Percentiles rank a stretch among this genome's conserved stretches.
Evolutionary conservation across 441 rosid genomes (phyloP).

Genomic region (Macaranga tanarius): DNA sequence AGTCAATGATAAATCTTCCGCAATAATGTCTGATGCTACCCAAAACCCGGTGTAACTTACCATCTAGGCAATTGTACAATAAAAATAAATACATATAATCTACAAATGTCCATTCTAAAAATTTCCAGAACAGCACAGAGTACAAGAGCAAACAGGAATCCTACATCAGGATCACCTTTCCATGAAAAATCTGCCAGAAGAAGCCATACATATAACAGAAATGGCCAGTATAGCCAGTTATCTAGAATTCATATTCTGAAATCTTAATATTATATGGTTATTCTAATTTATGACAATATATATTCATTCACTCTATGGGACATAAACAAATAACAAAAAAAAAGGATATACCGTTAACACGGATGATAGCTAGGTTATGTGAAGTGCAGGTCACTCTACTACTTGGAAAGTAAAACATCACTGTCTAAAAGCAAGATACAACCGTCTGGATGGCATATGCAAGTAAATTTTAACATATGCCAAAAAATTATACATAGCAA

Average conservation of each 20-base stretch:
- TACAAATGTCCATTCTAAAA: background rate
- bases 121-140: background rate
- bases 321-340: background rate
- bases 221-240: background rate
- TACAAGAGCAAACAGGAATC: background rate
- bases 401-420: too few relatives aligned
- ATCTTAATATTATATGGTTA: background rate
- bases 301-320: too few relatives aligned
- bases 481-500: too few relatives aligned
- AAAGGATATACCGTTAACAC: background rate
- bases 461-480: too few relatives aligned
- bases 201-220: background rate
- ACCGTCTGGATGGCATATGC: too few relatives aligned
- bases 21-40: background rate
- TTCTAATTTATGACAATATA: too few relatives aligned
- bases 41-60: background rate
- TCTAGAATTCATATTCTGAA: background rate
- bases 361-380: too few relatives aligned
- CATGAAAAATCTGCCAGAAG: background rate
- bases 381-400: too few relatives aligned
- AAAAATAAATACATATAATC: background rate
- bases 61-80: background rate
- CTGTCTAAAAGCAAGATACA: too few relatives aligned
- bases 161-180: background rate
- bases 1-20: background rate